A percentile compares a stretch with the other conserved stretches of the same genome.
Evolutionary conservation across 495 filamentous ascomycete genomes (phyloP).

Genomic region (Penicillium antarcticum): DNA sequence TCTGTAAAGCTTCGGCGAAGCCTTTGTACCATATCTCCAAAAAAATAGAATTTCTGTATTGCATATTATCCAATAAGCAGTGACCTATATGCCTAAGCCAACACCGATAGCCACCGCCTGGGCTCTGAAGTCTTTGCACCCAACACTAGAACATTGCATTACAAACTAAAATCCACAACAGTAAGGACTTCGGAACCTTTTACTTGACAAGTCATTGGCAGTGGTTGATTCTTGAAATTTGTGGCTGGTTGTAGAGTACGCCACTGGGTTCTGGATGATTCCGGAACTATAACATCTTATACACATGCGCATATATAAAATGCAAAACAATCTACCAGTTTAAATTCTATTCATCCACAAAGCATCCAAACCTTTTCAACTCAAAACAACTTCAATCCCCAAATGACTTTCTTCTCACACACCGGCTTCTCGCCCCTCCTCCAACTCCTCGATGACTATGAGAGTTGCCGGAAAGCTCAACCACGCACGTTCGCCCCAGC

Average conservation of each 20-base stretch:
- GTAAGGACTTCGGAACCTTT: not conserved
- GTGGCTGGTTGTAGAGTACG: slow-evolving; percentile 9
- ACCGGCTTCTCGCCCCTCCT: slow-evolving; percentile 65
- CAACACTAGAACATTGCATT: not conserved
- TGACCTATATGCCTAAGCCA: too few relatives aligned
- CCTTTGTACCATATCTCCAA: too few relatives aligned
- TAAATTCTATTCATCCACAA: not conserved
- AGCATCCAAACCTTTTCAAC: too few relatives aligned
- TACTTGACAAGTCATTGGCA: not conserved
- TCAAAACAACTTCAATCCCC: slow-evolving; percentile 15
- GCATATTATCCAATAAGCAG: too few relatives aligned
- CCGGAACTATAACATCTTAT: slow-evolving; percentile 6
- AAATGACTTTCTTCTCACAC: slow-evolving; percentile 66
- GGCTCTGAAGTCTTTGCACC: too few relatives aligned
- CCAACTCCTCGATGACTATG: slow-evolving; percentile 74
- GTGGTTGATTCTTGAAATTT: not conserved
- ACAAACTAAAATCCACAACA: not conserved
- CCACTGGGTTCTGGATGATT: slow-evolving; percentile 17
- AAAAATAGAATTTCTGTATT: too few relatives aligned
- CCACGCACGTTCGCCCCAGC: slow-evolving; percentile 58
- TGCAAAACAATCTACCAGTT: not conserved
- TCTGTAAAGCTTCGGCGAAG: too few relatives aligned
- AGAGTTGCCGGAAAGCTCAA: slow-evolving; percentile 39
- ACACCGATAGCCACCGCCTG: too few relatives aligned
- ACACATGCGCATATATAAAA: slow-evolving; percentile 5